phyloP scores from a whole-genome alignment of 805 yeast species.

The Lipomyces starkeyi region DNA sequence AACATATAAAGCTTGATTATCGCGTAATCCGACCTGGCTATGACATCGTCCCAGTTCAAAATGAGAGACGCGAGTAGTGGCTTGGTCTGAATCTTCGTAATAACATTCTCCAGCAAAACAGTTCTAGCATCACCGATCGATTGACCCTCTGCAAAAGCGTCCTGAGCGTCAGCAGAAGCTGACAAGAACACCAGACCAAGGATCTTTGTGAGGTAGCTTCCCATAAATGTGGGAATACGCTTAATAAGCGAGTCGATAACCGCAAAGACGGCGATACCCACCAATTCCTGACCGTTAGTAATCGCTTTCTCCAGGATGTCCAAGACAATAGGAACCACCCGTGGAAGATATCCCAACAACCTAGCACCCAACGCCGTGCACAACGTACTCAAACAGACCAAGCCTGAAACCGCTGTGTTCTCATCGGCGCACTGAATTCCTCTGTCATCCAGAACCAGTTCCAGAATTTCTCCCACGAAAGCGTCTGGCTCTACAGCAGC shows the following conservation, averaged over 20 bases:
- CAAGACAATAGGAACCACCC: conserved; percentile 77
- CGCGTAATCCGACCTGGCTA: conserved; percentile 42
- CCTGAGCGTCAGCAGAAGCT: conserved; percentile 11
- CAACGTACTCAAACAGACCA: conserved; percentile 66
- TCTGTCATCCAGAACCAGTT: conserved; percentile 54
- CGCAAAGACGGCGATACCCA: conserved; percentile 75
- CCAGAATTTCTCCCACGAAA: conserved; percentile 56
- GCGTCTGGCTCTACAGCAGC: conserved; percentile 54
- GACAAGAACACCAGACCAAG: conserved; percentile 55
- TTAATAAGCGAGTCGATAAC: conserved; percentile 76
- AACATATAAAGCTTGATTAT: conserved; percentile 70
- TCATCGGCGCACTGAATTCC: conserved; percentile 63
- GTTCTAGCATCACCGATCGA: conserved; percentile 54
- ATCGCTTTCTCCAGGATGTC: conserved; percentile 58
- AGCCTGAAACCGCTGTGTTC: conserved; percentile 73
- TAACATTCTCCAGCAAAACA: conserved; percentile 57
- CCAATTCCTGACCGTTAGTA: conserved; percentile 47
- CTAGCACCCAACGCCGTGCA: conserved; percentile 82
- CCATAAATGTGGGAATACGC: conserved; percentile 84
- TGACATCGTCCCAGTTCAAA: conserved; percentile 62
- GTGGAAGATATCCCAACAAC: conserved; percentile 81
- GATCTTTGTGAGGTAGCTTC: conserved; percentile 68
- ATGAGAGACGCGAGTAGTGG: conserved; percentile 66
- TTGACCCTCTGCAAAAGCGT: conserved; percentile 19
- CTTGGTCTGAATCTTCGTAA: conserved; percentile 70